Conservation (phyloP, 2,329 filamentous ascomycete species). For the Plenodomus biglobosus region DNA sequence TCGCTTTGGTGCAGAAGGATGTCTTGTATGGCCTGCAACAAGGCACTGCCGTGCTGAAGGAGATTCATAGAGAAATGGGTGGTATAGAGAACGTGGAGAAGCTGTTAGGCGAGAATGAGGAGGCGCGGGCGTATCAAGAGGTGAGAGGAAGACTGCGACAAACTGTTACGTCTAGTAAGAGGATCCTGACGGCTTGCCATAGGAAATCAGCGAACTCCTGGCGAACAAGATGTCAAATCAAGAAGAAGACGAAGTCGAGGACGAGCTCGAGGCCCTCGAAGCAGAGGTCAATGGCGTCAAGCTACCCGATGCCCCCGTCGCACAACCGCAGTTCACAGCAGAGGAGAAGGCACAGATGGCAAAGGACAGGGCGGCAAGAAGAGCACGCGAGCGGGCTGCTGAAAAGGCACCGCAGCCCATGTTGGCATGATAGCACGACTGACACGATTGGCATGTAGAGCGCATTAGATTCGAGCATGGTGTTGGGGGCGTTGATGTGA, state of each 20-base stretch:
- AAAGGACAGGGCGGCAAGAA: slow-evolving; percentile 37
- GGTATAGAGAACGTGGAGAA: slow-evolving; percentile 92
- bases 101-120: slow-evolving; percentile 87
- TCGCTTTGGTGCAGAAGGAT: slow-evolving; percentile 95
- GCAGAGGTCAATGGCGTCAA: slow-evolving; percentile 55
- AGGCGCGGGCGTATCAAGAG: slow-evolving; percentile 88
- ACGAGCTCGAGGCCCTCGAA: slow-evolving; percentile 84
- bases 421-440: slow-evolving; percentile 28
- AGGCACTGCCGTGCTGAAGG: slow-evolving; percentile 82
- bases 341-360: slow-evolving; percentile 33
- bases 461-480: slow-evolving; percentile 42
- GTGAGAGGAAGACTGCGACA: slow-evolving; percentile 50
- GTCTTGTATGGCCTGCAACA: slow-evolving; percentile 90
- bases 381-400: slow-evolving; percentile 36
- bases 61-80: slow-evolving; percentile 95
- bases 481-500: slow-evolving; percentile 27
- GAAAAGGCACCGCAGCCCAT: slow-evolving; percentile 41
- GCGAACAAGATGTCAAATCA: slow-evolving; percentile 85
- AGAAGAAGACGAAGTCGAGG: slow-evolving; percentile 97
- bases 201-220: slow-evolving; percentile 93
- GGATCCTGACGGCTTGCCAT: slow-evolving; percentile 11
- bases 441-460: slow-evolving; percentile 4
- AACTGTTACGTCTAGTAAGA: background rate
- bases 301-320: slow-evolving; percentile 46
- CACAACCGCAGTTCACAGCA: slow-evolving; percentile 34